Conservation (phyloP, 2,329 filamentous ascomycete genomes). For the Hymenoscyphus albidus region DNA sequence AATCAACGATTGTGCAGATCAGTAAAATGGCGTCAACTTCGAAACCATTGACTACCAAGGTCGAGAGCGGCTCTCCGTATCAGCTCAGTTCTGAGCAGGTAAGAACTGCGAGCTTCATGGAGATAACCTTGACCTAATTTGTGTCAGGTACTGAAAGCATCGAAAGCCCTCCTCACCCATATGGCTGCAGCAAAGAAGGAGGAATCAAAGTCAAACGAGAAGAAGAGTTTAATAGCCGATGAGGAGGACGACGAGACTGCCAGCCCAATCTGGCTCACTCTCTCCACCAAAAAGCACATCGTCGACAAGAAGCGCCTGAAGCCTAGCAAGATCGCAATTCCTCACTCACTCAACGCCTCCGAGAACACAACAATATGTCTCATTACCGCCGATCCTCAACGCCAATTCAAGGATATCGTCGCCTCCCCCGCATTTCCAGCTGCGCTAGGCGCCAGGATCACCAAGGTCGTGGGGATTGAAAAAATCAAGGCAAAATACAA, state of each 20-base stretch:
- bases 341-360: conserved; percentile 69
- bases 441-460: conserved; percentile 63
- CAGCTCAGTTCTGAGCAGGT: conserved; percentile 35
- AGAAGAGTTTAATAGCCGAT: conserved; percentile 53
- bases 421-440: conserved; percentile 68
- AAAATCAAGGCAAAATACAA: conserved; percentile 89
- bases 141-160: conserved; percentile 56
- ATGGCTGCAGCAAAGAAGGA: conserved; percentile 55
- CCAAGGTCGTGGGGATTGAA: conserved; percentile 72
- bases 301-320: conserved; percentile 74
- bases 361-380: conserved; percentile 72
- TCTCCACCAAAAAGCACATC: conserved; percentile 64
- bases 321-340: conserved; percentile 75
- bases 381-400: conserved; percentile 77
- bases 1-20: neutral
- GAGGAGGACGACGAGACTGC: conserved; percentile 42
- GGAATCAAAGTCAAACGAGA: conserved; percentile 41
- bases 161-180: conserved; percentile 58
- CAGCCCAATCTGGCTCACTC: conserved; percentile 56
- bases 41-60: conserved; percentile 33
- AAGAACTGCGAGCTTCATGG: conserved; percentile 9
- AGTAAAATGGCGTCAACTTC: conserved; percentile 31
- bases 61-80: conserved; percentile 34
- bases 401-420: conserved; percentile 85
- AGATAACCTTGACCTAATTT: conserved; percentile 3